Evolutionary conservation across 2,329 filamentous ascomycete genomes (phyloP).

Genomic region (Pseudomassariella vexata): DNA sequence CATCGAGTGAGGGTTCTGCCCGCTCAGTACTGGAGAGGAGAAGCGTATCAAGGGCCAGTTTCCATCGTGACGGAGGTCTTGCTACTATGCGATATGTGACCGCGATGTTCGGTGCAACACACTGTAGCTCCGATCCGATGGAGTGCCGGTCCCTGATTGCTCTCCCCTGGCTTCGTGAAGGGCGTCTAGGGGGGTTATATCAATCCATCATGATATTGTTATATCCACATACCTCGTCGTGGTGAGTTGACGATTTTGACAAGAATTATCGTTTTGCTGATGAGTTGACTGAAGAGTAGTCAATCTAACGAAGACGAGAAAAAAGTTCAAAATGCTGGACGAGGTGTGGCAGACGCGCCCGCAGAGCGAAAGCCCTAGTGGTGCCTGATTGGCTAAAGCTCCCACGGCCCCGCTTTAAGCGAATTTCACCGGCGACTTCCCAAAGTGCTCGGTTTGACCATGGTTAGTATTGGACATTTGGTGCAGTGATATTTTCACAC

Average conservation of each 20-base stretch:
- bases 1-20: conserved; percentile 61
- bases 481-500: conserved; percentile 14
- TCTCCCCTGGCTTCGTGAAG: conserved; percentile 52
- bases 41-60: conserved; percentile 49
- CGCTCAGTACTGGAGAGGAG: conserved; percentile 59
- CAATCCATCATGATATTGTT: conserved; percentile 24
- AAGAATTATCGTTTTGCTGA: conserved; percentile 7
- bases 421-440: no score
- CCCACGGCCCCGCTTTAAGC: background rate
- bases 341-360: no score
- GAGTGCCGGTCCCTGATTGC: conserved; percentile 49
- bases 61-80: conserved; percentile 5
- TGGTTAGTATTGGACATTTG: no score
- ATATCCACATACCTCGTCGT: conserved; percentile 45
- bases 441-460: no score
- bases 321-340: conserved; percentile 21
- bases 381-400: conserved; percentile 6
- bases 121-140: no score
- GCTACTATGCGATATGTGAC: no score
- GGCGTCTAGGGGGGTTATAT: conserved; percentile 25
- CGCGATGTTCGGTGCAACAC: no score
- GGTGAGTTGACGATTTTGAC: no score
- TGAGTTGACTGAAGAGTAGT: no score
- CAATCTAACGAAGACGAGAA: no score
- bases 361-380: conserved; percentile 8